phyloP scores from a whole-genome alignment of 2,329 filamentous ascomycete species.

The Aspergillus aculeatinus region DNA sequence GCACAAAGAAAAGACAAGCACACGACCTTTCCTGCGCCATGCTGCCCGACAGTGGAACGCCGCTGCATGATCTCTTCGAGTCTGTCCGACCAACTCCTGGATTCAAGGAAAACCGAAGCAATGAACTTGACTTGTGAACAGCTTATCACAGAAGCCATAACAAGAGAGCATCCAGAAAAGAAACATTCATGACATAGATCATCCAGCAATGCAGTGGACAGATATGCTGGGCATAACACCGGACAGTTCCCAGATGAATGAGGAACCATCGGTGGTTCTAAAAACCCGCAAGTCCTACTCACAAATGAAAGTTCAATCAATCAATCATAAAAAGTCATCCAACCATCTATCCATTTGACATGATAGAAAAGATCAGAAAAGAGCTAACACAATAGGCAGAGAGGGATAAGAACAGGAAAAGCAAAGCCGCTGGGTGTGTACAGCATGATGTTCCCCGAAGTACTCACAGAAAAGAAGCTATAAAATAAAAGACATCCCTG shows the following conservation, averaged over 20 bases:
- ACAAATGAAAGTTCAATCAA: conserved; percentile 4
- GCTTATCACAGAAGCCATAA: conserved; percentile 7
- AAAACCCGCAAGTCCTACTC: conserved; percentile 1
- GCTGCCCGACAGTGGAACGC: conserved; percentile 5
- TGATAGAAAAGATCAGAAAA: conserved; percentile 4
- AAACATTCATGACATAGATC: neutral
- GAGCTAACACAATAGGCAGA: conserved; percentile 7
- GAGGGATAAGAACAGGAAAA: conserved; percentile 11
- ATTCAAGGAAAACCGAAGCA: neutral
- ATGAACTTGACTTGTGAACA: neutral
- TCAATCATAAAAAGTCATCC: conserved; percentile 4
- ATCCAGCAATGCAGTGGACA: conserved; percentile 5
- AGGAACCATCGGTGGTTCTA: neutral
- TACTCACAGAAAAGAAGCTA: neutral
- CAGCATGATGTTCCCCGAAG: neutral
- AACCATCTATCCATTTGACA: conserved; percentile 11
- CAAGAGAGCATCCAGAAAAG: conserved; percentile 4
- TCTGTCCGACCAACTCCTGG: neutral
- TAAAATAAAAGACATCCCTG: neutral
- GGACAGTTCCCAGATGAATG: neutral
- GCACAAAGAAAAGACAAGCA: neutral
- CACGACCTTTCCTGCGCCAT: conserved; percentile 6
- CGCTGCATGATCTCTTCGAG: conserved; percentile 1
- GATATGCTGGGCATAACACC: conserved; percentile 16
- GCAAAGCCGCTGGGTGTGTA: neutral